These are phyloP conservation scores for Diaporthe humulicola DNA, from an alignment of 2,329 filamentous ascomycete species.

Conservation along the genomic window DNA sequence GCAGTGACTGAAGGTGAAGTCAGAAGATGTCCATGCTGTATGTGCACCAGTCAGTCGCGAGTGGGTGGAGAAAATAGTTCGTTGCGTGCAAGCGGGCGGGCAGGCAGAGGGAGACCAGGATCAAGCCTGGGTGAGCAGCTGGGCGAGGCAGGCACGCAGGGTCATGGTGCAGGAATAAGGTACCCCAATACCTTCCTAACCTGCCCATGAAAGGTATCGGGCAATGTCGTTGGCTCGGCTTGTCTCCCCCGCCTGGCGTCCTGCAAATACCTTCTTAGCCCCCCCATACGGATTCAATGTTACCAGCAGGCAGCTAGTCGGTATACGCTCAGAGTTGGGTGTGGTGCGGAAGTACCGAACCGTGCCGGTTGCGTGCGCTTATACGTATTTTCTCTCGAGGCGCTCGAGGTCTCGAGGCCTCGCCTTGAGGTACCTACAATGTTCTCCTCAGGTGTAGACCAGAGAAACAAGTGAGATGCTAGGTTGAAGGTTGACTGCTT, in stretches of 20 bases:
- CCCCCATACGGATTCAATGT: not conserved
- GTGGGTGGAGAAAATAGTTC: constrained; percentile 31
- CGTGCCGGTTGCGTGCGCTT: too few species aligned
- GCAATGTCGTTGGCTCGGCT: constrained; percentile 3
- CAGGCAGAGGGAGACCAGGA: not conserved
- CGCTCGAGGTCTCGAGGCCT: not conserved
- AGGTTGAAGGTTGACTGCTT: too few species aligned
- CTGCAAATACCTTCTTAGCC: constrained; percentile 22
- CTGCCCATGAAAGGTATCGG: not conserved
- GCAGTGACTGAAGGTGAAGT: constrained; percentile 17
- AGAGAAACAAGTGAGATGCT: too few species aligned
- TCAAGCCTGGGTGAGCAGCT: not conserved
- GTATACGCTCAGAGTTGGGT: not conserved
- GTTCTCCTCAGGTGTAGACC: not conserved
- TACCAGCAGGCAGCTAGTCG: not conserved
- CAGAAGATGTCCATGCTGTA: constrained; percentile 14
- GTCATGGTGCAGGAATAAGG: constrained; percentile 11
- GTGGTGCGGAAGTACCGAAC: not conserved
- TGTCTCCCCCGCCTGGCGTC: constrained; percentile 26
- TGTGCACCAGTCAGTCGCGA: constrained; percentile 23
- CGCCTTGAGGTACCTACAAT: not conserved
- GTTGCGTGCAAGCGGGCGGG: not conserved
- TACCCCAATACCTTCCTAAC: not conserved
- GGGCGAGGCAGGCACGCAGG: constrained; percentile 20
- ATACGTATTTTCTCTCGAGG: not conserved